Base-by-base conservation (phyloP, 768 basidiomycete species). In the Termitomyces bulborhizus region DNA sequence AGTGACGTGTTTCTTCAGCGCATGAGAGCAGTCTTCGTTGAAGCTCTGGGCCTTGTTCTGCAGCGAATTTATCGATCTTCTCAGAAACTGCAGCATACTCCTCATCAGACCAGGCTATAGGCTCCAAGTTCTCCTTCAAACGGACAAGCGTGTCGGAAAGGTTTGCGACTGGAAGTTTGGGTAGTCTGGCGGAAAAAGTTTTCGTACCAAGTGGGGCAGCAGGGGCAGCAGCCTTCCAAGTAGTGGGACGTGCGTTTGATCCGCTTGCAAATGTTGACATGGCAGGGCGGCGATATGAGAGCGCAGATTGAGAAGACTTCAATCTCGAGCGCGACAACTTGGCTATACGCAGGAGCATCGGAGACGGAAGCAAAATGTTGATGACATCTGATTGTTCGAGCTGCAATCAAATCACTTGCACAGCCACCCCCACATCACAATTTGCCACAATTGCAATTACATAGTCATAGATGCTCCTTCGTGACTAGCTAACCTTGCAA, bases 181-280 rank as follows among this genome's bases (percentile, higher is more conserved):
- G 86, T 4, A 97, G 78, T 8, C 72, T 68, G 0, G 77, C 75
- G 1, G 78, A 78, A 65, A 90, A 91, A 12, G 91, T 88, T 15
- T 76, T 66, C 11, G 86, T 71, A 31, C 71, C 72, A 2, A 73
- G 67, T 1, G 77, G 69, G 7, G 85, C 74, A 42, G 74, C 70
- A 0, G 90, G 88, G 0, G 91, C 90, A 50, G 72, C 71, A 0
- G 76, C 63, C 71, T 93, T 93, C 91, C 92, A 93, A 62, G 81
- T 70, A 16, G 66, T 42, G 4, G 86, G 85, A 32, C 75, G 72
- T 49, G 62, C 56, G 29, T 60, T 50, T 34, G 60, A 62, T 26
- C 55, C 63, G 27, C 58, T 51, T 15, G 64, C 57, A 12, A 66
- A 65, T 9, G 59, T 63, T 37, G 60, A 61, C 60, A 64, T 62